phyloP scores from a whole-genome alignment of 352 stramenopile genomes.

The Paralagenidium karlingii region DNA sequence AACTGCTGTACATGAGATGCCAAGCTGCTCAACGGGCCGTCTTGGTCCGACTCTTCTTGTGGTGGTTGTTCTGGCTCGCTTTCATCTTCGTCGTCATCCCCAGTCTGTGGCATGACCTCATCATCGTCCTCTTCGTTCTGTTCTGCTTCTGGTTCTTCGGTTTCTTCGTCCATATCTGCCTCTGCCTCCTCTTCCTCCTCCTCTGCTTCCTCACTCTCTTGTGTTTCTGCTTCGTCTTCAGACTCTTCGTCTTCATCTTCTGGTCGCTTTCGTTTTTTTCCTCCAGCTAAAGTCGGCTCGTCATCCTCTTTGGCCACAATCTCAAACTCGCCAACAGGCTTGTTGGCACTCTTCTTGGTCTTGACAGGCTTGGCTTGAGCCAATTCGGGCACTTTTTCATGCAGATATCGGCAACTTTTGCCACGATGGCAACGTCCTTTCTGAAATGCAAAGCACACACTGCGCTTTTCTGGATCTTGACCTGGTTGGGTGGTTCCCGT shows the following conservation, averaged over 20 bases:
- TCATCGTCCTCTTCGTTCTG: conserved; percentile 2
- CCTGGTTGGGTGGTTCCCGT: background rate
- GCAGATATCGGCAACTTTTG: conserved; percentile 48
- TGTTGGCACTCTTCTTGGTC: conserved; percentile 1
- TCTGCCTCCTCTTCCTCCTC: conserved; percentile 2
- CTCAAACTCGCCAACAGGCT: conserved; percentile 17
- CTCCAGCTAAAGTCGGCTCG: conserved; percentile 1
- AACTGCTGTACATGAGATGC: too few species aligned
- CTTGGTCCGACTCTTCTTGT: conserved; percentile 5
- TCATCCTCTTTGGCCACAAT: conserved; percentile 13
- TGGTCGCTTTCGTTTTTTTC: background rate
- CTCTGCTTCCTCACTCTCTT: background rate
- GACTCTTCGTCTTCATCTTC: background rate
- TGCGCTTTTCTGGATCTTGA: conserved; percentile 14
- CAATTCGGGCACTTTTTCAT: conserved; percentile 30
- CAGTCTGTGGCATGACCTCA: background rate
- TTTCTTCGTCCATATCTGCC: background rate
- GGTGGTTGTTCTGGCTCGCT: conserved; percentile 2
- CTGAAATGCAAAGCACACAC: conserved; percentile 63
- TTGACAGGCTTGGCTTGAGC: background rate
- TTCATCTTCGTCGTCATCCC: conserved; percentile 3
- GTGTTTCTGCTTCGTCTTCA: conserved; percentile 7
- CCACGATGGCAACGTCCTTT: conserved; percentile 64
- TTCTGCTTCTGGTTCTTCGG: background rate
- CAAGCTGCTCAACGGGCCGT: background rate